A percentile compares a stretch with the other conserved stretches of the same genome.
phyloP scores from a whole-genome alignment of 2,329 filamentous ascomycete genomes.

The Cladophialophora carrionii region DNA sequence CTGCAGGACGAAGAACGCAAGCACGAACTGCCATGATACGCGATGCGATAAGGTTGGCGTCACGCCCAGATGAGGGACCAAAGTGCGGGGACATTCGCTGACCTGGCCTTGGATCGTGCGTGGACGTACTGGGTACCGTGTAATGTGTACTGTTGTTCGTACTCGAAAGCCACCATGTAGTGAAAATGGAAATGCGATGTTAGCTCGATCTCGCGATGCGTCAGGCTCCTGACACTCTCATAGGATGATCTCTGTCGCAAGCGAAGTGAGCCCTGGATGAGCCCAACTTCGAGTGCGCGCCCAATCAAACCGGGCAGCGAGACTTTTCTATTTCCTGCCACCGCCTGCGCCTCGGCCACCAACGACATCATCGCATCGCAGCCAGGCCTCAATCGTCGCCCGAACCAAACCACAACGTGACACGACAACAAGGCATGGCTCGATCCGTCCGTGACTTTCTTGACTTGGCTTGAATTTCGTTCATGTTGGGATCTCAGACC shows the following conservation, averaged over 20 bases:
- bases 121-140: background rate
- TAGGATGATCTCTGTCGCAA: background rate
- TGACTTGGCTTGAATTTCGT: background rate
- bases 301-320: slow-evolving; percentile 2
- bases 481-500: slow-evolving; percentile 1
- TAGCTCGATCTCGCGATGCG: background rate
- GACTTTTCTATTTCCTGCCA: slow-evolving; percentile 25
- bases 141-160: background rate
- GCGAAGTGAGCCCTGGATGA: background rate
- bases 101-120: background rate
- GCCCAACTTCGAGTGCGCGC: background rate
- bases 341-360: slow-evolving; percentile 26
- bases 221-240: background rate
- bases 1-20: background rate
- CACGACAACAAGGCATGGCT: slow-evolving; percentile 19
- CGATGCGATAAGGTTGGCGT: background rate
- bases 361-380: slow-evolving; percentile 33
- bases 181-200: background rate
- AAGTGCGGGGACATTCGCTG: background rate
- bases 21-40: background rate
- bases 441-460: background rate
- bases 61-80: background rate
- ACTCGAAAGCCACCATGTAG: background rate
- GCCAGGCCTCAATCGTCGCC: slow-evolving; percentile 4
- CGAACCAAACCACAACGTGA: slow-evolving; percentile 23